Conservation (phyloP, 176 grass and related monocot genomes). For the Carex myosuroides region DNA sequence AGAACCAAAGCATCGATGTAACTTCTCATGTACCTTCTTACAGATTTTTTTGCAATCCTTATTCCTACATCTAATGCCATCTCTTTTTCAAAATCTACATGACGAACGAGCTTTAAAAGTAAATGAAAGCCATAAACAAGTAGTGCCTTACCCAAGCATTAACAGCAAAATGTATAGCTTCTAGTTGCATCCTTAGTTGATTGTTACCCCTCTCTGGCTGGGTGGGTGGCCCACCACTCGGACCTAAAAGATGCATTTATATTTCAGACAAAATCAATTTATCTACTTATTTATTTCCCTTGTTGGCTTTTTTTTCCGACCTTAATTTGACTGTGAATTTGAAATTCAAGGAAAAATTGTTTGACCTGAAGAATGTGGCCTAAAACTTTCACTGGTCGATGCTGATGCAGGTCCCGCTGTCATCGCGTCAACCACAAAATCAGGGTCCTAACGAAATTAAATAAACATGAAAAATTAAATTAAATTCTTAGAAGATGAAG, state of each 20-base stretch:
- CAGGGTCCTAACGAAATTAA: slow-evolving; percentile 46
- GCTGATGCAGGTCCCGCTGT: slow-evolving; percentile 47
- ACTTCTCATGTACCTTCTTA: not conserved
- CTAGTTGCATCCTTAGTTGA: slow-evolving; percentile 49
- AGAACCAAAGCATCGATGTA: not conserved
- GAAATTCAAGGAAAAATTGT: not conserved
- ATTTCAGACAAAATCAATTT: slow-evolving; percentile 12
- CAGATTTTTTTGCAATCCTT: not conserved
- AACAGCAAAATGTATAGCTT: slow-evolving; percentile 72
- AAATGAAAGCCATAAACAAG: not conserved
- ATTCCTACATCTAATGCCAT: not conserved
- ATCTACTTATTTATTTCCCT: not conserved
- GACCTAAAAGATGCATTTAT: slow-evolving; percentile 37
- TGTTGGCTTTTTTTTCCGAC: not conserved
- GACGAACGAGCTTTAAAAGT: not conserved
- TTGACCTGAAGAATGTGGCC: slow-evolving; percentile 53
- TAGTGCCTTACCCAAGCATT: slow-evolving; percentile 73
- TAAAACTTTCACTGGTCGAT: slow-evolving; percentile 38
- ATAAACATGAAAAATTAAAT: not conserved
- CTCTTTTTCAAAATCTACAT: not conserved
- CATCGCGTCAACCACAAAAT: slow-evolving; percentile 68
- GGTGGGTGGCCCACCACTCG: slow-evolving; percentile 35
- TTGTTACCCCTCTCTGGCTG: slow-evolving; percentile 42
- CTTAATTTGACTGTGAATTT: not conserved
- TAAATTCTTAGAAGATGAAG: not conserved